These are phyloP conservation scores for Chlamydomonas urium DNA, from an alignment of 139 green algal genomes.

Conservation along the genomic window DNA sequence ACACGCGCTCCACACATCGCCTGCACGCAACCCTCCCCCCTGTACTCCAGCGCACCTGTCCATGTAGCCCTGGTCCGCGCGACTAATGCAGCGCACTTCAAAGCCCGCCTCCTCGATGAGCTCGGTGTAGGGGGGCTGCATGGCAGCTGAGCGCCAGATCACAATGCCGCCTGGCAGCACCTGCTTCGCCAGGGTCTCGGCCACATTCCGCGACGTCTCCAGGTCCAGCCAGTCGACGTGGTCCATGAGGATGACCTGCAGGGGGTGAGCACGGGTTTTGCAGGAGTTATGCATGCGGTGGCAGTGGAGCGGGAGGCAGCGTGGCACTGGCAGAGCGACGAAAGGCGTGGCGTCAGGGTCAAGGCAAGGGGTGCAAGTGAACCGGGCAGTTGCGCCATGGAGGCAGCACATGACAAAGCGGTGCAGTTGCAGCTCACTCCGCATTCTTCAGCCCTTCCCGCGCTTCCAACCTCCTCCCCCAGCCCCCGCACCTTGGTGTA, in stretches of 20 bases:
- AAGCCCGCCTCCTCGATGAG: slow-evolving; percentile 84
- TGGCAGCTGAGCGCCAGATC: slow-evolving; percentile 91
- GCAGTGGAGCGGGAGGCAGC: neutral
- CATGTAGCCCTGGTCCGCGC: slow-evolving; percentile 80
- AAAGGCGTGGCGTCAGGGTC: no score
- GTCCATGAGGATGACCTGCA: slow-evolving; percentile 99
- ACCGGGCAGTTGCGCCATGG: no score
- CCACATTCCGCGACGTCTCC: slow-evolving; percentile 65
- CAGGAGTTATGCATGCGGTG: no score
- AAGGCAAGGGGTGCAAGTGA: no score
- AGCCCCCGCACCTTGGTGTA: slow-evolving; percentile 89
- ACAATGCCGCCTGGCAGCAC: slow-evolving; percentile 80
- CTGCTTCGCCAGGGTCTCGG: slow-evolving; percentile 9
- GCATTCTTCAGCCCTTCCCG: no score
- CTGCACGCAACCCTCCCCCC: no score
- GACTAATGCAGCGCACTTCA: slow-evolving; percentile 74
- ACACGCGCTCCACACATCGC: no score
- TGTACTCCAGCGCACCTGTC: slow-evolving; percentile 58
- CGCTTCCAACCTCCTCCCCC: no score
- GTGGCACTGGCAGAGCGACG: no score
- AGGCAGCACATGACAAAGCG: no score
- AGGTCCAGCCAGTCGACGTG: slow-evolving; percentile 92
- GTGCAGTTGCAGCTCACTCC: no score
- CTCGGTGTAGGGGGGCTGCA: slow-evolving; percentile 77
- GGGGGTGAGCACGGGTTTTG: neutral